Base-by-base conservation (phyloP, 768 basidiomycete genomes). In the Termitomyces sp. region DNA sequence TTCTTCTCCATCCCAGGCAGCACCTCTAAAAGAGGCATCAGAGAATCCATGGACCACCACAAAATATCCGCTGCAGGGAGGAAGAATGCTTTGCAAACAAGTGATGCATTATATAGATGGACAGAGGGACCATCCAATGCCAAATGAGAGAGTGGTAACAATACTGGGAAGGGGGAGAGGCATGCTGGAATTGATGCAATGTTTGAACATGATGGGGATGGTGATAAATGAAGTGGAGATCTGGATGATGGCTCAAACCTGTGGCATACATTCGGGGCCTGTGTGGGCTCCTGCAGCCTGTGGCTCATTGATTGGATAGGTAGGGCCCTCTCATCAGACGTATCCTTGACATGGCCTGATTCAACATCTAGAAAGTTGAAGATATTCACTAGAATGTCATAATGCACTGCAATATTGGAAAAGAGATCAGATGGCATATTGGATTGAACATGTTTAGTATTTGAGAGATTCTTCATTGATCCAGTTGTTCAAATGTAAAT, bases 21-120 rank as follows among this genome's bases (percentile, higher is more conserved):
- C 12, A 75, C 57, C 48, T 69, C 70, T 36, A 77, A 68, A 34
- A 76, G 58, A 12, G 76, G 74, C 57, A 72, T 71, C 9, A 77
- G 58, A 8, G 71, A 74, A 32, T 73, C 70, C 57, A 76, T 60
- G 6, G 66, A 64, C 47, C 69, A 62, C 76, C 76, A 77, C 40
- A 75, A 63, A 37, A 69, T 43, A 57, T 74, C 69, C 15, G 75
- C 61, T 3, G 73, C 75, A 5, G 73, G 76, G 57, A 72, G 70
- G 47, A 73, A 60, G 52, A 74, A 75, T 12, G 69, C 66, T 47
- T 64, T 71, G 64, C 72, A 73, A 14, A 72, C 72, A 53, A 71
- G 55, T 5, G 74, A 73, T 7, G 40, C 40, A 11, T 4, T 37
- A 32, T 58, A 58, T 38, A 58, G 29, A 17, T 31, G 5, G 17